phyloP scores from a whole-genome alignment of 2,329 filamentous ascomycete genomes.

The Calonectria montana region DNA sequence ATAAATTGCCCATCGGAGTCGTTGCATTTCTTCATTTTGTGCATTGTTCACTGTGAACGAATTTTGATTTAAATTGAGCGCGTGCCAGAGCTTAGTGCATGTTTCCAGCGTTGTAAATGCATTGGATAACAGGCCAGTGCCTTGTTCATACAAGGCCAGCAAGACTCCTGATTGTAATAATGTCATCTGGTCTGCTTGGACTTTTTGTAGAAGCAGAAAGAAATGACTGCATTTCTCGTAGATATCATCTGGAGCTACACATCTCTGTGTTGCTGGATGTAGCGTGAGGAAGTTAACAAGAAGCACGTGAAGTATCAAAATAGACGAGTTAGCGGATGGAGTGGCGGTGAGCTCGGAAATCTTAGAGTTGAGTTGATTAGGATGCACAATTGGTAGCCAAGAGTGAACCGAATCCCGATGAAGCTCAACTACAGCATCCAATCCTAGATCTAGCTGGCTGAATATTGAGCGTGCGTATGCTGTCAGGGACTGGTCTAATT shows the following conservation, averaged over 20 bases:
- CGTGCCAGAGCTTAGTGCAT: not conserved
- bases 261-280: not conserved
- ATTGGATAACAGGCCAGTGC: not conserved
- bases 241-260: not conserved
- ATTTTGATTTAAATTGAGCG: not conserved
- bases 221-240: not conserved
- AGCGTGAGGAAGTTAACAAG: not conserved
- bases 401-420: not conserved
- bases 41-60: not conserved
- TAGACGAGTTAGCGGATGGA: not conserved
- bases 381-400: not conserved
- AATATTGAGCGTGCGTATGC: not conserved
- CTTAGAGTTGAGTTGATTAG: not conserved
- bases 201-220: not conserved
- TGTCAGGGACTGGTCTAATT: not conserved
- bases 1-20: not conserved
- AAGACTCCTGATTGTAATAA: not conserved
- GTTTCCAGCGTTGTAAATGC: not conserved
- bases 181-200: not conserved
- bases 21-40: not conserved
- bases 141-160: not conserved
- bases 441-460: not conserved
- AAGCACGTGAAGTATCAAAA: not conserved
- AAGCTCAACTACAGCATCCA: not conserved
- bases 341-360: not conserved